Evolutionary conservation across 306 rosid genomes (phyloP), one percentile per base, ranked within the genome.

Genomic region (Rubus parviflorus): DNA sequence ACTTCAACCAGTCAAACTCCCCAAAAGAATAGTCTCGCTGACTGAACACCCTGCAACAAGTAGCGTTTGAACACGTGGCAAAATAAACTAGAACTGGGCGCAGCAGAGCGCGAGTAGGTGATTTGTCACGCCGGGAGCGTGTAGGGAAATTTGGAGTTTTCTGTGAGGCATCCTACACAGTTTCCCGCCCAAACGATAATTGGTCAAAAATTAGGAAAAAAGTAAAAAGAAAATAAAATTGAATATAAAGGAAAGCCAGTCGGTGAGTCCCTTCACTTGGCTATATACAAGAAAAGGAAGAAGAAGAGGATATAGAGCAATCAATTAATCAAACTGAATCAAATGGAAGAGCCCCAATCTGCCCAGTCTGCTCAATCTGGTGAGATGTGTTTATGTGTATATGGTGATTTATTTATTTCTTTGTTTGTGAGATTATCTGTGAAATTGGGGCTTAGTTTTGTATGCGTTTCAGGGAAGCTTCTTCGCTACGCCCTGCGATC

Each of bases 401-500:
- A 11, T 73, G 52, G 3, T 45, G 51, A 37, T 7, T 46, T 46
- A 37, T 7, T 46, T 46, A 45, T 5, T 0, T 0, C 20, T 6
- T 46, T 48, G 60, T 65, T 67, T 51, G 22, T 23, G 79, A 20
- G 23, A 22, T 12, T 41, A 11, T 35, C 5, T 35, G 48, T 45
- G 17, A 48, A 9, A 41, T 51, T 19, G 61, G 53, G 68, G 51
- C 52, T 66, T 70, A 64, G 35, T 37, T 53, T 23, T 14, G 6
- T 5, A 14, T 61, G 9, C 65, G 68, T 43, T 87, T 76, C 72
- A 90, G 96, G 89, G n/a, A 89, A 84, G 87, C 89, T 89, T 61
- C 91, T 68, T 53, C 85, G 91, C 20, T 90, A 93, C 30, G 74
- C 89, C 7, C 83, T 93, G 68, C 91, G 97, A 49, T 90, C 97